A percentile compares a stretch with the other conserved stretches of the same genome.
phyloP scores from a whole-genome alignment of 192 early-diverging fungal species.

The Bifiguratus adelaidae region DNA sequence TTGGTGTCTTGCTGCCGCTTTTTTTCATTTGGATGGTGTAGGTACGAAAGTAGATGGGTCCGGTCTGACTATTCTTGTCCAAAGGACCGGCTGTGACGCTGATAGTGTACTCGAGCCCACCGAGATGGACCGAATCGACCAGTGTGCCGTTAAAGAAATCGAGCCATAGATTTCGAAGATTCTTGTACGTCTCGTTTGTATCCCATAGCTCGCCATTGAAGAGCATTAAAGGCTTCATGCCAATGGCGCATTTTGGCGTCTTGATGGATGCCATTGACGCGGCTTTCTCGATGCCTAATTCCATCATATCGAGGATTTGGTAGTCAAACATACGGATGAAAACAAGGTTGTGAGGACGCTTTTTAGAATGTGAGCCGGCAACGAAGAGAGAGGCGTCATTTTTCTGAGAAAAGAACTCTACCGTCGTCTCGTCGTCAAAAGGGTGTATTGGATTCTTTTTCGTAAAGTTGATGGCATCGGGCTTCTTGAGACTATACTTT shows the following conservation, averaged over 20 bases:
- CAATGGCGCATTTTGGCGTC: slow-evolving; percentile 64
- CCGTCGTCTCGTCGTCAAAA: slow-evolving; percentile 84
- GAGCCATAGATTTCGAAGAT: slow-evolving; percentile 73
- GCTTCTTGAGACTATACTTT: slow-evolving; percentile 81
- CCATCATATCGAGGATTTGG: slow-evolving; percentile 92
- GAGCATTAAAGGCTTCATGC: slow-evolving; percentile 80
- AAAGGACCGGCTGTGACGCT: slow-evolving; percentile 62
- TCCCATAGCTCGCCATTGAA: slow-evolving; percentile 89
- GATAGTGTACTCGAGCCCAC: slow-evolving; percentile 86
- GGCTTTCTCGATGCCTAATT: slow-evolving; percentile 72
- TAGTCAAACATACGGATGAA: slow-evolving; percentile 90
- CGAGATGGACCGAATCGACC: slow-evolving; percentile 65
- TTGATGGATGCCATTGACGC: slow-evolving; percentile 64
- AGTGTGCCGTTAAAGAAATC: slow-evolving; percentile 86
- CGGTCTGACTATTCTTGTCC: slow-evolving; percentile 44
- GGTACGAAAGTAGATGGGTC: slow-evolving; percentile 65
- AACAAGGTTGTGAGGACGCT: slow-evolving; percentile 88
- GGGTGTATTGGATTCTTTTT: slow-evolving; percentile 95
- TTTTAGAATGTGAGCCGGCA: slow-evolving; percentile 89
- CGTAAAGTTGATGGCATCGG: slow-evolving; percentile 77
- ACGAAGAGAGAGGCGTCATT: slow-evolving; percentile 91
- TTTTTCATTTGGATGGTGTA: slow-evolving; percentile 84
- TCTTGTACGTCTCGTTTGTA: slow-evolving; percentile 49
- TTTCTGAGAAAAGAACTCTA: slow-evolving; percentile 94
- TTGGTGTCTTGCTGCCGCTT: slow-evolving; percentile 71